These are phyloP conservation scores for Capronia coronata DNA, from an alignment of 2,329 filamentous ascomycete species.

Conservation along the genomic window DNA sequence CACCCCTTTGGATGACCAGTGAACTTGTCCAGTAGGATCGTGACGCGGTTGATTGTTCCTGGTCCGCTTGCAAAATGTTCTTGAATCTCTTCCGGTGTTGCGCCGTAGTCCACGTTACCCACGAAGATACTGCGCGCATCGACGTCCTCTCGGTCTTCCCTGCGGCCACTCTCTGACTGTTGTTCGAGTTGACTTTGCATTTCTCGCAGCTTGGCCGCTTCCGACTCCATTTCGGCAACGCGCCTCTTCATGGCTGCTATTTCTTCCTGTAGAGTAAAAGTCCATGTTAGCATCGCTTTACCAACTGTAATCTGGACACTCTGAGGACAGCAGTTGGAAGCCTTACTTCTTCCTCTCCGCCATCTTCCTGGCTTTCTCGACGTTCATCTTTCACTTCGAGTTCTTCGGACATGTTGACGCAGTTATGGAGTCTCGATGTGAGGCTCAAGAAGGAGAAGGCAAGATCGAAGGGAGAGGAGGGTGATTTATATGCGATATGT, in stretches of 20 bases:
- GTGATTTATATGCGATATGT: not conserved
- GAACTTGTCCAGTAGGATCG: slow-evolving; percentile 95
- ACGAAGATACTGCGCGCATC: slow-evolving; percentile 96
- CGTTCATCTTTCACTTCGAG: slow-evolving; percentile 36
- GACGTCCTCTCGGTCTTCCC: slow-evolving; percentile 91
- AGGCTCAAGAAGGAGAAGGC: not conserved
- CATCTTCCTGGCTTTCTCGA: slow-evolving; percentile 37
- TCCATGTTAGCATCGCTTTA: slow-evolving; percentile 1
- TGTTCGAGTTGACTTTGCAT: slow-evolving; percentile 84
- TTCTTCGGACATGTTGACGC: slow-evolving; percentile 31
- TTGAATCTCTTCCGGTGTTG: slow-evolving; percentile 95
- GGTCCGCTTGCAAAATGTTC: slow-evolving; percentile 89
- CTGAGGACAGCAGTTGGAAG: not conserved
- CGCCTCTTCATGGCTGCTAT: slow-evolving; percentile 81
- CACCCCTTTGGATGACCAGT: slow-evolving; percentile 99
- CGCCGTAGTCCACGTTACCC: slow-evolving; percentile 96
- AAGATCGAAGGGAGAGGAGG: not conserved
- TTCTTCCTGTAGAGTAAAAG: slow-evolving; percentile 54
- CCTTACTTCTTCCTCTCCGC: slow-evolving; percentile 42
- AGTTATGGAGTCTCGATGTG: not conserved
- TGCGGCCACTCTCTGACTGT: slow-evolving; percentile 65
- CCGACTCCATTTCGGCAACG: slow-evolving; percentile 85
- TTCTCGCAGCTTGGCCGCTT: slow-evolving; percentile 76
- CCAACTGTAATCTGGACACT: not conserved
- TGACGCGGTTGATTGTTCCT: slow-evolving; percentile 95